Base-by-base conservation (phyloP, 2,329 filamentous ascomycete genomes). In the Trichoderma endophyticum region DNA sequence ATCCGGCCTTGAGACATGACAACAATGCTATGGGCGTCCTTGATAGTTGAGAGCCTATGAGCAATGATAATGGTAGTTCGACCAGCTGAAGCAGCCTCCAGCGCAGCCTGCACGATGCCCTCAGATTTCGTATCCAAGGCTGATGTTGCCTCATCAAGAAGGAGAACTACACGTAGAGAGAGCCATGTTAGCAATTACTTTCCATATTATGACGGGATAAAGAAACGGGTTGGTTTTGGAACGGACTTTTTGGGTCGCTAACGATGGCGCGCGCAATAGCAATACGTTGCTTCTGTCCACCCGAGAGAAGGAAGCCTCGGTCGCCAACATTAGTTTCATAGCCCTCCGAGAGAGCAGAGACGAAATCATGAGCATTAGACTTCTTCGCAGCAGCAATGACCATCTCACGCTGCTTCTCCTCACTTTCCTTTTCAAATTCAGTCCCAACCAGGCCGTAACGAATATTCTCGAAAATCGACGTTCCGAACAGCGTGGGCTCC, bases 271-370 rank as follows among this genome's bases (percentile, higher is more conserved):
- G 88, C 8, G 95, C 94, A 81, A 98, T 98, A 14, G 95, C 95
- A 78, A 98, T 97, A 76, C 96, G 93, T 82, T 98, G 96, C 81
- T 98, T 97, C 82, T 99, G 96, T 43, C 96, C 96, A 80, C 96
- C 96, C 70, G 93, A 97, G 9, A 99, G 86, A 67, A 98, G 84
- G 79, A 97, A 97, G 11, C 96, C 96, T 74, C 95, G 91, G 81
- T 98, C 94, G 71, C 96, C 96, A n/a, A 98, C 95, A 75, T 97
- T 91, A 0, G 96, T 98, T 75, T 97, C 89, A 77, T 98, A 98
- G 2, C 93, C 92, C 76, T 98, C 92, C 0, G 96, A 94, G 1
- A 98, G 87, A 14, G 87, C 83, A 6, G 85, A 88, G 75, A 99
- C 91, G 79, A 99, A 99, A 75, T 97, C 94, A 79, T 98, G 95